Conservation (phyloP, 495 filamentous ascomycete genomes). For the Coniosporium apollinis region DNA sequence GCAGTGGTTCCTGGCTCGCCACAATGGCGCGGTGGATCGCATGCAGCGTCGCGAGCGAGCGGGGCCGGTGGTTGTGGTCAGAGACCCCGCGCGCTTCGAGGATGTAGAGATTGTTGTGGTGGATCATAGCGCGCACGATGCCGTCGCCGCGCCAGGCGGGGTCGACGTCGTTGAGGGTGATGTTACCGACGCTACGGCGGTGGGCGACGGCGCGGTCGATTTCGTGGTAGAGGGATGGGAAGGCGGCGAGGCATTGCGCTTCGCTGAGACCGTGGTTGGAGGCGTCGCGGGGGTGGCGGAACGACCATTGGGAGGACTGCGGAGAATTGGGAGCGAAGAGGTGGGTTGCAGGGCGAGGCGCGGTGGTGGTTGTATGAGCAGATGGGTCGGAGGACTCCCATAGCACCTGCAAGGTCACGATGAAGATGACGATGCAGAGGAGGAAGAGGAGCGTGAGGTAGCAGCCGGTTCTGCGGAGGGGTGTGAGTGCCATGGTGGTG, state of each 20-base stretch:
- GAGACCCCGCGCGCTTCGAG: constrained; percentile 3
- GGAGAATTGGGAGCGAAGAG: no score
- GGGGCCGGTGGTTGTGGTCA: constrained; percentile 2
- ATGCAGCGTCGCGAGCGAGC: constrained; percentile 10
- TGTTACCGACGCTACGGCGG: constrained; percentile 5
- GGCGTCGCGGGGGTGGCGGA: constrained; percentile 5
- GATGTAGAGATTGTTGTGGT: constrained; percentile 13
- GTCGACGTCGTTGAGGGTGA: constrained; percentile 10
- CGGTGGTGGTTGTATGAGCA: no score
- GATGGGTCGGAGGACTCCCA: no score
- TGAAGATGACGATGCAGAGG: no score
- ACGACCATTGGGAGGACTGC: no score
- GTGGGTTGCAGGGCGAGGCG: no score
- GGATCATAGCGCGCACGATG: constrained; percentile 11
- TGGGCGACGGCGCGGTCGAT: constrained; percentile 12
- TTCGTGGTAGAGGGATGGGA: constrained; percentile 12
- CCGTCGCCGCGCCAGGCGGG: constrained; percentile 7
- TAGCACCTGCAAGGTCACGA: no score
- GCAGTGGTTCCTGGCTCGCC: constrained; percentile 6
- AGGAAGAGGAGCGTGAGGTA: no score
- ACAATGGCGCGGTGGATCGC: constrained; percentile 12
- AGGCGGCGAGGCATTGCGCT: constrained; percentile 12
- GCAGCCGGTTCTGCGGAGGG: no score
- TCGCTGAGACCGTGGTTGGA: constrained; percentile 10
- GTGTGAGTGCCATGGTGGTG: no score